Base-by-base conservation (phyloP, 805 yeast species). In the Wickerhamomyces bovis region DNA sequence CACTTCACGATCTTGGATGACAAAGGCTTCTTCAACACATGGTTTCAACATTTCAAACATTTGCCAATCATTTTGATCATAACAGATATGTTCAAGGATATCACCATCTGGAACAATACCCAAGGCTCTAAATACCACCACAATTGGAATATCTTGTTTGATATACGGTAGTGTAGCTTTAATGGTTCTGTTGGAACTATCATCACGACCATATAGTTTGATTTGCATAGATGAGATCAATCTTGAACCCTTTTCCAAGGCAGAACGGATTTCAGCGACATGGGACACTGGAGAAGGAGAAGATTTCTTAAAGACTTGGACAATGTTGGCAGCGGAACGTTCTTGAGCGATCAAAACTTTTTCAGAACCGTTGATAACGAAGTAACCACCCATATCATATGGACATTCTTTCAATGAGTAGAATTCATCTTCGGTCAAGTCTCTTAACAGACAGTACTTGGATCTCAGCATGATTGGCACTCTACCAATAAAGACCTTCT, bases 21-120 rank as follows among this genome's bases (percentile, higher is more conserved):
- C 94, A 68, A 94, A 95, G 45, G 97, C 99, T 72, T 95, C 99
- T 68, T 94, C 99, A 52, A 94, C 95, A 78, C 98, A 94, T 7
- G 99, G 99, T 67, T 94, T 95, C 62, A 94, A 76, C 94, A 94
- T 89, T 70, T 94, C 99, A 67, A 94, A 78, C 99, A 94, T 94
- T 70, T 94, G 99, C 97, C 98, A 92, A 72, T 94, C 99, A 56
- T 84, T 86, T 50, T 89, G 89, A 68, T 94, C 99, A 68, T 92
- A 94, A 72, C 99, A 94, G 49, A 94, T 94, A 68, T 94, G 99
- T 69, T 94, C 97, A 62, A 94, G 74, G 61, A 94, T 94, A 71
- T 94, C 99, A 66, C 99, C 99, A 72, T 94, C 99, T 38, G 98
- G 98, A 20, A 94, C 97, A 42, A 94, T 94, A 56, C 99, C 99